Conservation (phyloP, 345 rosid genomes). For the Moricandia arvensis region DNA sequence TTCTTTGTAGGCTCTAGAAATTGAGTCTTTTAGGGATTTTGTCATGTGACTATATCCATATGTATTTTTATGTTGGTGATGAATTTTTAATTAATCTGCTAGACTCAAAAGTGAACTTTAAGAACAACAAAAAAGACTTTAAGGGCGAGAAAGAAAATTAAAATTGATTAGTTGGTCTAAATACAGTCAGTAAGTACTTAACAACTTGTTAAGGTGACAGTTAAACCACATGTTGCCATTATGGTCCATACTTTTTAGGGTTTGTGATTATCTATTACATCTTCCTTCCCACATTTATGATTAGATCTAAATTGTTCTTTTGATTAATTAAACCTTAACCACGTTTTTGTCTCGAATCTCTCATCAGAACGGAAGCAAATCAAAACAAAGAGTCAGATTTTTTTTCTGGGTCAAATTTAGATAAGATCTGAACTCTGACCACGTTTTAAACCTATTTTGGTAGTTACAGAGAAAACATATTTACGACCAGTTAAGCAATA, state of each 20-base stretch:
- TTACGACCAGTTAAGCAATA: too few species aligned
- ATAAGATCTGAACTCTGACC: background rate
- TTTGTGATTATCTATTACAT: constrained; percentile 26
- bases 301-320: background rate
- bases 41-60: constrained; percentile 39
- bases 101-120: background rate
- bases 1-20: constrained; percentile 25
- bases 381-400: background rate
- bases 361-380: background rate
- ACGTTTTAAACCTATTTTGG: background rate
- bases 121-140: background rate
- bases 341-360: constrained; percentile 1
- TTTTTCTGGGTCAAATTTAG: too few species aligned
- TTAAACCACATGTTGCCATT: constrained; percentile 38
- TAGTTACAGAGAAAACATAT: background rate
- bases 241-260: constrained; percentile 35
- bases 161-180: constrained; percentile 12
- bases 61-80: background rate
- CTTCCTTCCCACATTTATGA: background rate
- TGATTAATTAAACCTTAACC: background rate
- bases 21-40: constrained; percentile 30
- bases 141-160: background rate
- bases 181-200: constrained; percentile 21
- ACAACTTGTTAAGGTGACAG: constrained; percentile 31
- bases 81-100: background rate